Conservation (phyloP, 148 eudicot genomes). For the Rhododendron molle region DNA sequence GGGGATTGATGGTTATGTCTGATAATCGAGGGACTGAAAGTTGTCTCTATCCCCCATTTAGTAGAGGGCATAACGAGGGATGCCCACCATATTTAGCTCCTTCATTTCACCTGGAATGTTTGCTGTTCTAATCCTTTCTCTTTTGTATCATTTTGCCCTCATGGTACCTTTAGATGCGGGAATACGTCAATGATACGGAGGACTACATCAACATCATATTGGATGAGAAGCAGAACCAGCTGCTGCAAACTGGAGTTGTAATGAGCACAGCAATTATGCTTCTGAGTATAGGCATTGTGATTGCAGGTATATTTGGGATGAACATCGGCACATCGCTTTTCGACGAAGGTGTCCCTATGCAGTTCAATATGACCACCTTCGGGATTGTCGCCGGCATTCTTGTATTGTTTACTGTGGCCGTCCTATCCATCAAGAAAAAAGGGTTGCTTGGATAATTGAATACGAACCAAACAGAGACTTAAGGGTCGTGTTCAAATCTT, state of each 20-base stretch:
- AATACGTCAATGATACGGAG: slow-evolving; percentile 4
- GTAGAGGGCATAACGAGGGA: background rate
- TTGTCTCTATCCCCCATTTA: background rate
- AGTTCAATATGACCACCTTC: background rate
- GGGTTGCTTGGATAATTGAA: slow-evolving; percentile 6
- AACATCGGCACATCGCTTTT: background rate
- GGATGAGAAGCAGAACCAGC: slow-evolving; percentile 14
- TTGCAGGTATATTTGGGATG: background rate
- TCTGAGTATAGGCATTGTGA: background rate
- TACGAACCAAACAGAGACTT: background rate
- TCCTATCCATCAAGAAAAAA: background rate
- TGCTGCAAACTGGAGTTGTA: slow-evolving; percentile 1
- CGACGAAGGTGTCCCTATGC: background rate
- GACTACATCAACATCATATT: slow-evolving; percentile 7
- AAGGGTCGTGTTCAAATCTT: background rate
- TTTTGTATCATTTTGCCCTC: background rate
- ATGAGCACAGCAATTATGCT: background rate
- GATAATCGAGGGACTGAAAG: background rate
- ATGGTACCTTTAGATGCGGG: background rate
- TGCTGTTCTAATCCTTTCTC: background rate
- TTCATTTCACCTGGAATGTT: background rate
- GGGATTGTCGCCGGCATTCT: background rate
- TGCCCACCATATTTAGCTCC: background rate
- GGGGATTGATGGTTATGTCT: background rate
- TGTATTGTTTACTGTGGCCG: background rate